Conservation (phyloP, 177 flowering plant species). For the Vitis hybrid region DNA sequence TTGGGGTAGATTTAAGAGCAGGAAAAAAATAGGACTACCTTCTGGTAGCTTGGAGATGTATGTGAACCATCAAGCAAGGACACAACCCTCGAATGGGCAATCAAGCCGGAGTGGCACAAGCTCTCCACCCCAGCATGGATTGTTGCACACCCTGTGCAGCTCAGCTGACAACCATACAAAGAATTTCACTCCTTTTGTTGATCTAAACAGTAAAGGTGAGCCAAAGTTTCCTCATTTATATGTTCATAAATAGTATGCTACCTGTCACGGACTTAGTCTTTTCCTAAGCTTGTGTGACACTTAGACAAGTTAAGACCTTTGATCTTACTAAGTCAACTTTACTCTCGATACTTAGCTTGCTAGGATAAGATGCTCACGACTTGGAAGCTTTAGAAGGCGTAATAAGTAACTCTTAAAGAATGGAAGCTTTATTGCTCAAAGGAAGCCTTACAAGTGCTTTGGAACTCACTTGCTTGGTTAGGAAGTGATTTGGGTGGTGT, state of each 20-base stretch:
- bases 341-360: too few species aligned
- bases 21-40: constrained; percentile 35
- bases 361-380: too few species aligned
- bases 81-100: constrained; percentile 37
- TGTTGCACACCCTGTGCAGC: constrained; percentile 31
- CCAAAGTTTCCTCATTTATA: not conserved
- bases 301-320: too few species aligned
- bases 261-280: too few species aligned
- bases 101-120: constrained; percentile 37
- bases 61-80: constrained; percentile 44
- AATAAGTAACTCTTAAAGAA: too few species aligned
- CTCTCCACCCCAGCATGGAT: constrained; percentile 48
- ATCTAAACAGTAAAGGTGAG: constrained; percentile 46
- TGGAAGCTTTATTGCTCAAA: too few species aligned
- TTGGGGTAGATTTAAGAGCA: constrained; percentile 66
- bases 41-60: constrained; percentile 51
- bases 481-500: too few species aligned
- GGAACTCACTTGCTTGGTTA: too few species aligned
- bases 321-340: too few species aligned
- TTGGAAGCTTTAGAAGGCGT: too few species aligned
- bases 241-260: not conserved
- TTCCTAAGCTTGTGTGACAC: too few species aligned
- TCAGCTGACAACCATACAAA: constrained; percentile 35
- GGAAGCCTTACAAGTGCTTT: too few species aligned
- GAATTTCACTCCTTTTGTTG: constrained; percentile 25